These are phyloP conservation scores for Metschnikowia matae DNA, from an alignment of 805 yeast genomes.

Conservation along the genomic window DNA sequence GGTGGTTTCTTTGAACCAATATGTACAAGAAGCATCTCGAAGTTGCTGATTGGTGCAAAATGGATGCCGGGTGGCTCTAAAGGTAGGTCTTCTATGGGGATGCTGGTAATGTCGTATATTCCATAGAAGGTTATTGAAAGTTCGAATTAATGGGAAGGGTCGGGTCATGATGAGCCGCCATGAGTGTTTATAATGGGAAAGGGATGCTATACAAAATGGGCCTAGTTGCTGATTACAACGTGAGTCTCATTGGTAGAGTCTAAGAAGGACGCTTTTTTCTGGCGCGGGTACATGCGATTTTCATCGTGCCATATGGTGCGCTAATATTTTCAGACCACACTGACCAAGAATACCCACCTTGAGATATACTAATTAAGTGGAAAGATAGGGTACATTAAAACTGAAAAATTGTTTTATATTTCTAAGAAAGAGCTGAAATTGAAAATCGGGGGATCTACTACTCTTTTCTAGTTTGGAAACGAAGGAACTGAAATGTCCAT, in stretches of 20 bases:
- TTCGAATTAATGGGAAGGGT: conserved; percentile 14
- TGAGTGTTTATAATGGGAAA: neutral
- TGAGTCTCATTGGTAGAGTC: neutral
- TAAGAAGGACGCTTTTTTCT: neutral
- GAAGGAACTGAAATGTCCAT: no score
- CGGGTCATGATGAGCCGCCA: conserved; percentile 11
- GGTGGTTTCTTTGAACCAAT: conserved; percentile 17
- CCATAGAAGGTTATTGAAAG: conserved; percentile 12
- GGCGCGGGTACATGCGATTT: conserved; percentile 2
- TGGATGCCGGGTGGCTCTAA: conserved; percentile 15
- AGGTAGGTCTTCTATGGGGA: conserved; percentile 10
- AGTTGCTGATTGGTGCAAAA: conserved; percentile 17
- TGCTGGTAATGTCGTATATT: conserved; percentile 15
- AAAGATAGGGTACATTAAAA: no score
- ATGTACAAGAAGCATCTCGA: conserved; percentile 15
- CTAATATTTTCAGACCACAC: neutral
- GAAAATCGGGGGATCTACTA: no score
- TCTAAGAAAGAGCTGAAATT: no score
- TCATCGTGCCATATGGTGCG: neutral
- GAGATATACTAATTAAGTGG: no score
- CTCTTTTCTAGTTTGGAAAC: no score
- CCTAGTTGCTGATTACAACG: neutral
- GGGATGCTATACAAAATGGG: neutral
- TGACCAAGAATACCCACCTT: neutral
- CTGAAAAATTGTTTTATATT: no score